phyloP scores from a whole-genome alignment of 805 yeast species.

The Wickerhamiella bombiphila region DNA sequence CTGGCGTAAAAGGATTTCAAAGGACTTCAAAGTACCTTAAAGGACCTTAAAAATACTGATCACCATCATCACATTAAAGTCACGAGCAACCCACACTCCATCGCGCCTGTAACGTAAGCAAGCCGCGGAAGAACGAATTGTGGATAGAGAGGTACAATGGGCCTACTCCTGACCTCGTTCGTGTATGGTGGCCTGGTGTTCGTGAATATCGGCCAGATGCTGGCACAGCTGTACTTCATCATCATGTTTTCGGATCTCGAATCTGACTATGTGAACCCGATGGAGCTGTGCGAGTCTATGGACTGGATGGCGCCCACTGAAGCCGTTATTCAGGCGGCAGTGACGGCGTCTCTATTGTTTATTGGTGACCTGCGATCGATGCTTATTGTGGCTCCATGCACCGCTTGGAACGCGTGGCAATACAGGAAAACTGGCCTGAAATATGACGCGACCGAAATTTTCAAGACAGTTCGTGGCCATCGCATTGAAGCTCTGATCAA shows the following conservation, averaged over 20 bases:
- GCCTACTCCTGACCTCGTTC: conserved; percentile 10
- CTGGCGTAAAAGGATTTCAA: too few species aligned
- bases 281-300: conserved; percentile 85
- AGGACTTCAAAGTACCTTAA: too few species aligned
- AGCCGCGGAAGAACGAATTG: too few species aligned
- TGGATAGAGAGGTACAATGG: too few species aligned
- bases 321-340: conserved; percentile 56
- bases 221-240: conserved; percentile 18
- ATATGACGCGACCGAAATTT: conserved; percentile 94
- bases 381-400: conserved; percentile 65
- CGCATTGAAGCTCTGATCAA: conserved; percentile 85
- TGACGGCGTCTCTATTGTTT: conserved; percentile 56
- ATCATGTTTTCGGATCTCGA: conserved; percentile 23
- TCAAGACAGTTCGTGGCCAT: conserved; percentile 83
- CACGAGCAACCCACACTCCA: too few species aligned
- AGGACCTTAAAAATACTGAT: too few species aligned
- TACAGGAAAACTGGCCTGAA: conserved; percentile 66
- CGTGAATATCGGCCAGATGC: conserved; percentile 16
- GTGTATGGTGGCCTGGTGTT: conserved; percentile 14
- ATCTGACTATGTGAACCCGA: conserved; percentile 93
- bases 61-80: too few species aligned
- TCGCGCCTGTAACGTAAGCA: too few species aligned
- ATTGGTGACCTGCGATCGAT: conserved; percentile 90
- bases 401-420: conserved; percentile 73
- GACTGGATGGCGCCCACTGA: conserved; percentile 56